A percentile compares a stretch with the other conserved stretches of the same genome.
These are phyloP conservation scores for Iberis amara DNA, from an alignment of 441 rosid genomes.

Conservation along the genomic window DNA sequence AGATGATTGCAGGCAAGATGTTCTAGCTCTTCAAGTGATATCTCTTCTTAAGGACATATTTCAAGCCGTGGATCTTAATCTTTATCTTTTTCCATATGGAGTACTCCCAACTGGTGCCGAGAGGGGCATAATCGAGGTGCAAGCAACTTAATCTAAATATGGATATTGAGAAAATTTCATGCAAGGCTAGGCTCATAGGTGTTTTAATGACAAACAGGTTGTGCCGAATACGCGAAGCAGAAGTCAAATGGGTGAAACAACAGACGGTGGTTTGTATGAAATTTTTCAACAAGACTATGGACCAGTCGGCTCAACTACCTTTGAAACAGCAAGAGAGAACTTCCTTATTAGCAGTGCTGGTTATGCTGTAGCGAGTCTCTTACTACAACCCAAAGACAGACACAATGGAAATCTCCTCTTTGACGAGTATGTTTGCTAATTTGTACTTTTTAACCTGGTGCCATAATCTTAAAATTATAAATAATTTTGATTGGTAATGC, in stretches of 20 bases:
- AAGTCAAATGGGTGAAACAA: slow-evolving; percentile 99
- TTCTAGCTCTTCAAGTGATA: slow-evolving; percentile 98
- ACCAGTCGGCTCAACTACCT: slow-evolving; percentile 78
- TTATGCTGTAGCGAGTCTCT: slow-evolving; percentile 93
- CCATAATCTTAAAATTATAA: too few relatives aligned
- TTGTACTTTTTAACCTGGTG: slow-evolving; percentile 7
- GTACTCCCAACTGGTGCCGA: slow-evolving; percentile 97
- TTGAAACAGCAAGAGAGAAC: slow-evolving; percentile 91
- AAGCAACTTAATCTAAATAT: too few relatives aligned
- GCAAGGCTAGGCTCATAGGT: too few relatives aligned
- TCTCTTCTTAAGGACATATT: slow-evolving; percentile 86
- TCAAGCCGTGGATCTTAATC: slow-evolving; percentile 78
- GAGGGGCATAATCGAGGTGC: slow-evolving; percentile 96
- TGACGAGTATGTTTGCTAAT: slow-evolving; percentile 48
- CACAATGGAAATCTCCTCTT: slow-evolving; percentile 98
- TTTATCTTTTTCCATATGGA: slow-evolving; percentile 92
- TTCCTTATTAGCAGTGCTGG: slow-evolving; percentile 97
- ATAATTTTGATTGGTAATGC: slow-evolving; percentile 27
- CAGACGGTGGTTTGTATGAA: slow-evolving; percentile 93
- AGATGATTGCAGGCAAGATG: slow-evolving; percentile 99
- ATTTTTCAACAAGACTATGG: slow-evolving; percentile 96
- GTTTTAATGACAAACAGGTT: too few relatives aligned
- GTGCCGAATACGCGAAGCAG: slow-evolving; percentile 92
- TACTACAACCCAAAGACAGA: slow-evolving; percentile 97
- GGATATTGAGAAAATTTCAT: too few relatives aligned